A percentile compares a stretch with the other conserved stretches of the same genome.
These are phyloP conservation scores for Colletotrichum sp. DNA, from an alignment of 2,329 filamentous ascomycete genomes.

Conservation along the genomic window DNA sequence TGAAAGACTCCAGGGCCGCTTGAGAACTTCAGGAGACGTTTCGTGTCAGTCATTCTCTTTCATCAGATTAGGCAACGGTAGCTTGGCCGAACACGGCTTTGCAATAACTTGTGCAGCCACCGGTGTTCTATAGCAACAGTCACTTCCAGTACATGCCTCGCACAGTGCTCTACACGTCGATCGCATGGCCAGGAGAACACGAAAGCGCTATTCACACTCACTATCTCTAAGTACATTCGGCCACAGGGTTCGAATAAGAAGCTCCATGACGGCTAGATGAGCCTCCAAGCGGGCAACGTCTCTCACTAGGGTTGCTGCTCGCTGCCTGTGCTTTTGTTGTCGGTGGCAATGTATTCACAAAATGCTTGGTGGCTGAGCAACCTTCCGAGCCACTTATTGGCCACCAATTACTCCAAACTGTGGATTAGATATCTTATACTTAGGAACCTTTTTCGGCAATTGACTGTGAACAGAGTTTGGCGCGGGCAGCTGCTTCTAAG, in stretches of 20 bases:
- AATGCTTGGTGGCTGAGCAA: not conserved
- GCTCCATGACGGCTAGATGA: not conserved
- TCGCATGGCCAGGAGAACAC: not conserved
- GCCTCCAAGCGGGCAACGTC: not conserved
- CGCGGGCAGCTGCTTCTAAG: not conserved
- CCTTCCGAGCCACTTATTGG: not conserved
- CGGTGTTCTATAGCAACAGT: not conserved
- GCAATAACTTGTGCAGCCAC: not conserved
- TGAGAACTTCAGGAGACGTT: not conserved
- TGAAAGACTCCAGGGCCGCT: not conserved
- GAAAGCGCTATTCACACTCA: not conserved
- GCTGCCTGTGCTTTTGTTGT: not conserved
- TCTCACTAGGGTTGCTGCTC: not conserved
- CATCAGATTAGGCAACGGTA: not conserved
- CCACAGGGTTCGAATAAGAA: not conserved
- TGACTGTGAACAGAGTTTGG: not conserved
- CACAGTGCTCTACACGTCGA: not conserved
- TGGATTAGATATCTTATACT: not conserved
- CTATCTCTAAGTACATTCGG: not conserved
- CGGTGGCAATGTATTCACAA: not conserved
- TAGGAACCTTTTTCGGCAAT: not conserved
- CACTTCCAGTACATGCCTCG: not conserved
- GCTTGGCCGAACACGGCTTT: not conserved
- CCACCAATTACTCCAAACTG: not conserved
- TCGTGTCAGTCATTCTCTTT: not conserved